phyloP scores from a whole-genome alignment of 2,329 filamentous ascomycete species.

The Trichoderma aggressivum region DNA sequence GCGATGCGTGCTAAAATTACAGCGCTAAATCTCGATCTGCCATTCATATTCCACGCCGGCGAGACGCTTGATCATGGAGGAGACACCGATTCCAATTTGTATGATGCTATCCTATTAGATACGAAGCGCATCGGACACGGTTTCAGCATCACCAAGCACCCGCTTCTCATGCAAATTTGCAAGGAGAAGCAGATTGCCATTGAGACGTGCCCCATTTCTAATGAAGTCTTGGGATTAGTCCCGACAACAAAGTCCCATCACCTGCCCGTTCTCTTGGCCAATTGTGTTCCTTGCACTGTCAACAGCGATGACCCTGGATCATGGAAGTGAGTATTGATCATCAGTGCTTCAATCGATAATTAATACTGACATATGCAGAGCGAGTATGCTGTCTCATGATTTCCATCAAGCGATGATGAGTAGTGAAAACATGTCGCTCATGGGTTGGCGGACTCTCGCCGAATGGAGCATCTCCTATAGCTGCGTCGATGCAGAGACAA shows the following conservation, averaged over 20 bases:
- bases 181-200: constrained; percentile 84
- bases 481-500: not conserved
- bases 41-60: constrained; percentile 94
- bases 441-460: constrained; percentile 1
- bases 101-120: constrained; percentile 81
- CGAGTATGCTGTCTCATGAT: constrained; percentile 8
- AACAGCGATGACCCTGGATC: constrained; percentile 80
- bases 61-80: constrained; percentile 77
- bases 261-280: constrained; percentile 76
- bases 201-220: constrained; percentile 87
- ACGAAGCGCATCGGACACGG: constrained; percentile 86
- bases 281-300: constrained; percentile 78
- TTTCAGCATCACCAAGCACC: constrained; percentile 87
- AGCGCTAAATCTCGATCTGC: constrained; percentile 75
- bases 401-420: constrained; percentile 11
- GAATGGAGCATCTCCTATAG: constrained; percentile 7
- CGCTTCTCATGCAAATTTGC: constrained; percentile 80
- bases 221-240: constrained; percentile 79
- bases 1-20: constrained; percentile 86
- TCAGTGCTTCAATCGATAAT: no score
- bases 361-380: not conserved
- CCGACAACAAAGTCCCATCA: constrained; percentile 74
- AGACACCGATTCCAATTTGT: constrained; percentile 77
- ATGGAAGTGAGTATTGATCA: not conserved
- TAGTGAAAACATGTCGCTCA: constrained; percentile 6